Evolutionary conservation across 2,329 filamentous ascomycete species (phyloP).

Genomic region (Graphium sp.): DNA sequence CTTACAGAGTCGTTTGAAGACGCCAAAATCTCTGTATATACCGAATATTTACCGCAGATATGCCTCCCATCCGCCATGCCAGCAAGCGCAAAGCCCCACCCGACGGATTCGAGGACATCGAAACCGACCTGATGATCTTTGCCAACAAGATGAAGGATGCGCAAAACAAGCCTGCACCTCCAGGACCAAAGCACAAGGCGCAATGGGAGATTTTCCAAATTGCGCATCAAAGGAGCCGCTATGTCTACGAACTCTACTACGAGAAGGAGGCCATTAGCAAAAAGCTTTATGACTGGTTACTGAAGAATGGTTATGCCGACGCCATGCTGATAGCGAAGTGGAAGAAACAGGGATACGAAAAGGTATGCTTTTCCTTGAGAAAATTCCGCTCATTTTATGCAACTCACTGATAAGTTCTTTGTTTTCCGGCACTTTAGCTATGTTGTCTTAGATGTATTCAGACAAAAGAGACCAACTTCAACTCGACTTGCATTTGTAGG

Average conservation of each 20-base stretch:
- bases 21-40: too few species aligned
- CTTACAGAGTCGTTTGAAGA: too few species aligned
- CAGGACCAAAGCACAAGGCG: constrained; percentile 70
- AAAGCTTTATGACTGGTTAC: constrained; percentile 82
- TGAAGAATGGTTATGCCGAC: constrained; percentile 95
- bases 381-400: neutral
- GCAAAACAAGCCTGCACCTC: constrained; percentile 73
- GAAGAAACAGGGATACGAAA: constrained; percentile 99
- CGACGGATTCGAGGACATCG: constrained; percentile 75
- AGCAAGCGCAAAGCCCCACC: constrained; percentile 70
- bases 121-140: constrained; percentile 74
- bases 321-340: constrained; percentile 94
- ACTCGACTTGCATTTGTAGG: constrained; percentile 90
- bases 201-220: constrained; percentile 98
- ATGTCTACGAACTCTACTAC: constrained; percentile 97
- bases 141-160: constrained; percentile 89
- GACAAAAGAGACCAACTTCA: constrained; percentile 99
- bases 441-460: constrained; percentile 94
- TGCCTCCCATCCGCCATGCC: constrained; percentile 63
- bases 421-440: constrained; percentile 32
- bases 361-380: constrained; percentile 37
- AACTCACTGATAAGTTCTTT: neutral
- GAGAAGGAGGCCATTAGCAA: constrained; percentile 92
- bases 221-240: constrained; percentile 76
- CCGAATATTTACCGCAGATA: constrained; percentile 19